phyloP scores from a whole-genome alignment of 169 alveolate genomes.

The Plasmodium cynomolgi region DNA sequence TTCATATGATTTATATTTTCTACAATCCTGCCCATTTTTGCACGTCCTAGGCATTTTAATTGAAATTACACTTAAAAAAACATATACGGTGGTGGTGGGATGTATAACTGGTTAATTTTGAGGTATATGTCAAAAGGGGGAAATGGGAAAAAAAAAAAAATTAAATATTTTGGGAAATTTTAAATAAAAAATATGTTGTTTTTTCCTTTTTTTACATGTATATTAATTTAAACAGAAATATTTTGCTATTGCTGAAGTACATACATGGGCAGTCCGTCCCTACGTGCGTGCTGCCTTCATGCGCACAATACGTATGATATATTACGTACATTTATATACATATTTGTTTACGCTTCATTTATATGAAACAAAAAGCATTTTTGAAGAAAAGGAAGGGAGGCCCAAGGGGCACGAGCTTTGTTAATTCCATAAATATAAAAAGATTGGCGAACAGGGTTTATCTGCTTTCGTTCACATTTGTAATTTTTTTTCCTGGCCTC shows the following conservation, averaged over 20 bases:
- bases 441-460: neutral
- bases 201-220: neutral
- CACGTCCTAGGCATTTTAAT: constrained; percentile 73
- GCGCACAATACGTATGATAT: neutral
- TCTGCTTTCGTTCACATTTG: neutral
- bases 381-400: neutral
- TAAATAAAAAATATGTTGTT: neutral
- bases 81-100: constrained; percentile 10
- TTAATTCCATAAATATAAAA: neutral
- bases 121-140: neutral
- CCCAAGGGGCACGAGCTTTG: neutral
- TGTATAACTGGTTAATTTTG: neutral
- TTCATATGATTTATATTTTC: constrained; percentile 71
- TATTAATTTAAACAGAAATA: neutral
- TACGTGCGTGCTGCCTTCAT: neutral
- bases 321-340: neutral
- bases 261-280: neutral
- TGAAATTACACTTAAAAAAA: constrained; percentile 24
- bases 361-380: neutral
- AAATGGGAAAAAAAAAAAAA: neutral
- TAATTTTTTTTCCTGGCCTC: neutral
- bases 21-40: constrained; percentile 71
- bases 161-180: neutral
- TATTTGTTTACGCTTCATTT: neutral
- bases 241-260: neutral